Percentiles rank a stretch among this genome's conserved stretches.
phyloP scores from a whole-genome alignment of 2,329 filamentous ascomycete genomes.

The Aspergillus flavus region DNA sequence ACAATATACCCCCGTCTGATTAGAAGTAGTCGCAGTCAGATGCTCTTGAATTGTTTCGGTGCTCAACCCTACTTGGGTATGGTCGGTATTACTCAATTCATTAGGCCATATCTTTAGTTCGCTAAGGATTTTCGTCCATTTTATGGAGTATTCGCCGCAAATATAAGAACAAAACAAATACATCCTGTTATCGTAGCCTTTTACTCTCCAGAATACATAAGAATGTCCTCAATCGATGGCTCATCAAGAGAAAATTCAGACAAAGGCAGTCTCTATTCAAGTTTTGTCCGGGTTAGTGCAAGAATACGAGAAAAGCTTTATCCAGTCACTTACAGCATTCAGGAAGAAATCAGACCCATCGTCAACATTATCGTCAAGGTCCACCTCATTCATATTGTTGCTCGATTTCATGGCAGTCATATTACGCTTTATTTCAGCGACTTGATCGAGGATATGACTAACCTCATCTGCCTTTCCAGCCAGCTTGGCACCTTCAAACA shows the following conservation, averaged over 20 bases:
- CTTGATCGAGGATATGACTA: not conserved
- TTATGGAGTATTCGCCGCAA: not conserved
- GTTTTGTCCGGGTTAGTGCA: not conserved
- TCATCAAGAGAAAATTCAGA: not conserved
- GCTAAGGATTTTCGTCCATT: not conserved
- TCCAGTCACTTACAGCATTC: not conserved
- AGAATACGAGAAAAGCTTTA: not conserved
- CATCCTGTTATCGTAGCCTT: accelerated
- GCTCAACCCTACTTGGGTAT: too few relatives aligned
- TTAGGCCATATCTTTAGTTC: accelerated
- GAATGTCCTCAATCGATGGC: not conserved
- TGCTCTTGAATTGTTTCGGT: too few relatives aligned
- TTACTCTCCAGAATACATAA: not conserved
- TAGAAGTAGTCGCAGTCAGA: too few relatives aligned
- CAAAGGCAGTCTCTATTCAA: not conserved
- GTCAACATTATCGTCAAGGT: not conserved
- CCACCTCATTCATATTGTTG: not conserved
- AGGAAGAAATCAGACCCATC: not conserved
- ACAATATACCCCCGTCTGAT: too few relatives aligned
- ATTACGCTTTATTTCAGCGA: not conserved
- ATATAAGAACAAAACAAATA: too few relatives aligned
- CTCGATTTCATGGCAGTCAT: not conserved
- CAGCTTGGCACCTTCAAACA: not conserved
- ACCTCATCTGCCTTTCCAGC: not conserved
- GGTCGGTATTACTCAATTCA: too few relatives aligned